Conservation (phyloP, 2,329 filamentous ascomycete genomes). For the Pseudogymnoascus sp. region DNA sequence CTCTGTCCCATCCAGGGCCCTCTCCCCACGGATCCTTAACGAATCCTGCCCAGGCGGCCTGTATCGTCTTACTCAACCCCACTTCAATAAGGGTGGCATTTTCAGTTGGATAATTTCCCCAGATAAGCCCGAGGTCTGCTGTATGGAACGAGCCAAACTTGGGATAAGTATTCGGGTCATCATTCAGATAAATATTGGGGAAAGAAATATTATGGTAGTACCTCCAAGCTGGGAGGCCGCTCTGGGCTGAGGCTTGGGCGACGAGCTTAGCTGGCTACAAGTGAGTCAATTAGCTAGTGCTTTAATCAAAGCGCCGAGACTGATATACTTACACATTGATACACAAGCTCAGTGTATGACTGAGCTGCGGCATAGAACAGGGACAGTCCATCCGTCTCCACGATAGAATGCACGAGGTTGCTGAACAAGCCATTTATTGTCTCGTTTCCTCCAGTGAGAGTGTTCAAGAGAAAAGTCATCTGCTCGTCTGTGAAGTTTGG, state of each 20-base stretch:
- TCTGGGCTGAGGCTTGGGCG: neutral
- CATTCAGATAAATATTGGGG: neutral
- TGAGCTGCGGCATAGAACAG: neutral
- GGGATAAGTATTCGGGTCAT: neutral
- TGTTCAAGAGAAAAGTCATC: neutral
- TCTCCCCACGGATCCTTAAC: slow-evolving; percentile 20
- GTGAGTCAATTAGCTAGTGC: neutral
- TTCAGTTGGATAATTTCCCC: slow-evolving; percentile 23
- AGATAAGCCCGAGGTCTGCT: slow-evolving; percentile 28
- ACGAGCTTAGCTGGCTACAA: neutral
- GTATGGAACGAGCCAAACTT: slow-evolving; percentile 28
- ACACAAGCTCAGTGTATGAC: neutral
- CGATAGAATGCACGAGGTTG: neutral
- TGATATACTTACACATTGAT: neutral
- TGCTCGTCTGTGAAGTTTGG: neutral
- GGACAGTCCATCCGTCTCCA: neutral
- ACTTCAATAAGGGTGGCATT: slow-evolving; percentile 19
- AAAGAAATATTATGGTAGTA: neutral
- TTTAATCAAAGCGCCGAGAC: neutral
- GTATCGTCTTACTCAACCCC: slow-evolving; percentile 21
- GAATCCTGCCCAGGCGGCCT: slow-evolving; percentile 25
- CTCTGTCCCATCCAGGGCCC: slow-evolving; percentile 22
- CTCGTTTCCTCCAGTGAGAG: neutral
- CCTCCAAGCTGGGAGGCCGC: neutral
- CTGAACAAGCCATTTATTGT: neutral